phyloP scores from a whole-genome alignment of 306 rosid species.

The Pyrus communis region DNA sequence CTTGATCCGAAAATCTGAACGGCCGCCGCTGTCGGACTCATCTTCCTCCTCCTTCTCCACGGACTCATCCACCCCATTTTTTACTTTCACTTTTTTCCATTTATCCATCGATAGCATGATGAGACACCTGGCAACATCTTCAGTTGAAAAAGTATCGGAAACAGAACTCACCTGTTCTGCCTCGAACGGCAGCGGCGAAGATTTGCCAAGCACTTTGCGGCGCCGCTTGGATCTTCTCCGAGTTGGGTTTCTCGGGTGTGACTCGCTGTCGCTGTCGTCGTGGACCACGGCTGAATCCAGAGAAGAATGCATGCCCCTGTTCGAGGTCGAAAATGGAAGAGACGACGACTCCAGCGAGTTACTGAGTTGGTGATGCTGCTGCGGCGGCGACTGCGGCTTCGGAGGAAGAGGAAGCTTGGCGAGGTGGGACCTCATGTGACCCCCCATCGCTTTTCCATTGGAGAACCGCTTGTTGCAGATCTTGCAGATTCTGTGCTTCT shows the following conservation, averaged over 20 bases:
- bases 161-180: slow-evolving; percentile 9
- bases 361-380: not conserved
- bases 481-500: slow-evolving; percentile 28
- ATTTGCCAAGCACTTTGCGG: slow-evolving; percentile 1
- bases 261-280: slow-evolving; percentile 4
- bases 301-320: slow-evolving; percentile 1
- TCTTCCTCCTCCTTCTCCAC: not conserved
- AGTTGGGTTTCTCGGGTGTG: slow-evolving; percentile 15
- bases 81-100: not conserved
- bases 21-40: not conserved
- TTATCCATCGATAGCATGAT: slow-evolving; percentile 31
- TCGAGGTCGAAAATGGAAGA: slow-evolving; percentile 2
- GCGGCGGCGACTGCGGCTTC: not conserved
- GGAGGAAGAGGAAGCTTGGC: slow-evolving; percentile 35
- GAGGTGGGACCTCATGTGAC: slow-evolving; percentile 72
- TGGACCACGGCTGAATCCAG: not conserved
- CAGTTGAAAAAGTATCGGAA: slow-evolving; percentile 6
- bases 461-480: slow-evolving; percentile 45
- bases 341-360: slow-evolving; percentile 6
- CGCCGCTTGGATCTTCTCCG: slow-evolving; percentile 38
- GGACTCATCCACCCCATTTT: not conserved
- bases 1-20: not conserved
- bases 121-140: slow-evolving; percentile 41
- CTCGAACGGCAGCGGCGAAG: not conserved
- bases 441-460: slow-evolving; percentile 59